These are phyloP conservation scores for Cladosporium sp. DNA, from an alignment of 2,329 filamentous ascomycete species.

Conservation along the genomic window DNA sequence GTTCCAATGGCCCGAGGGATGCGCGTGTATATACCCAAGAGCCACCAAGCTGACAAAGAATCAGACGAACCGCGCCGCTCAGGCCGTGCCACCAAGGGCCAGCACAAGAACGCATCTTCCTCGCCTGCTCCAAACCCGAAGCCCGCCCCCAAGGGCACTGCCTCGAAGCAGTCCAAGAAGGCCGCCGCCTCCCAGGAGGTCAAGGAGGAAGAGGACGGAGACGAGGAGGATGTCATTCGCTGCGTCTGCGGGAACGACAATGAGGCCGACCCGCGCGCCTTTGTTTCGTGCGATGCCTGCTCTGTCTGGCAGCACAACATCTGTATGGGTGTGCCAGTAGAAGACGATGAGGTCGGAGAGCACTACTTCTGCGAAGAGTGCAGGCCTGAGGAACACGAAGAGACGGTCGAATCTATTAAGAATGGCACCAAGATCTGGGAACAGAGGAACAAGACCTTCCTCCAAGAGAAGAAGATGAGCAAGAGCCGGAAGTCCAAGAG, in stretches of 20 bases:
- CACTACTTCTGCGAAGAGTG: constrained; percentile 94
- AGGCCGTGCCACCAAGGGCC: constrained; percentile 92
- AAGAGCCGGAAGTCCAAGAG: constrained; percentile 59
- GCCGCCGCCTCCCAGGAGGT: constrained; percentile 42
- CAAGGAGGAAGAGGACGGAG: constrained; percentile 46
- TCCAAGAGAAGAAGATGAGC: constrained; percentile 60
- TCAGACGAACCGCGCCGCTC: constrained; percentile 86
- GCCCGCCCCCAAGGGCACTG: constrained; percentile 45
- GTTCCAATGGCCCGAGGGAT: constrained; percentile 1
- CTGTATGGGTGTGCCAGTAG: constrained; percentile 83
- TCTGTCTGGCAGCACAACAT: constrained; percentile 96
- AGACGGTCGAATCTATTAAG: constrained; percentile 74
- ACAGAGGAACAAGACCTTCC: constrained; percentile 38
- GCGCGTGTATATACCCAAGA: background rate
- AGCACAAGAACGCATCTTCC: constrained; percentile 81
- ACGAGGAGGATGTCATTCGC: constrained; percentile 64
- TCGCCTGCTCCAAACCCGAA: constrained; percentile 39
- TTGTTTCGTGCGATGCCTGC: constrained; percentile 95
- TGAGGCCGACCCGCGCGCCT: constrained; percentile 81
- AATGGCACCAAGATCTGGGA: constrained; percentile 88
- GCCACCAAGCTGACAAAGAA: background rate
- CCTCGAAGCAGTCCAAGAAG: constrained; percentile 33
- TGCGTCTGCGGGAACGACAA: constrained; percentile 91
- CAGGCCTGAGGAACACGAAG: constrained; percentile 77
- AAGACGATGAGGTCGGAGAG: constrained; percentile 68